Conservation (phyloP, 1,284 basidiomycete species). For the Moniliophthora roreri region DNA sequence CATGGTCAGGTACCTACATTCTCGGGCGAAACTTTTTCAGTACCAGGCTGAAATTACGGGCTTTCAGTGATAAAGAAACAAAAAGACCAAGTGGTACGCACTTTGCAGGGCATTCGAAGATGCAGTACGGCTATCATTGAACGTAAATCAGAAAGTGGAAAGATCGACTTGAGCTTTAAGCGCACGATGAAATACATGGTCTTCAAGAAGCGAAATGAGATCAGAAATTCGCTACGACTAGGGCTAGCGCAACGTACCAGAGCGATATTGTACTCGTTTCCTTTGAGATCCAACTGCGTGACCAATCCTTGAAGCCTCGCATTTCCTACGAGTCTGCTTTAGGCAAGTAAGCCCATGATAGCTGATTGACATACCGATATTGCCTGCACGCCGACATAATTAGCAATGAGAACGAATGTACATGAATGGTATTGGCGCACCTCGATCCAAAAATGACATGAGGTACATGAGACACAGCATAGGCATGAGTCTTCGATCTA, state of each 20-base stretch:
- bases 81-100: slow-evolving; percentile 24
- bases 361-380: slow-evolving; percentile 42
- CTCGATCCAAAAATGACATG: slow-evolving; percentile 64
- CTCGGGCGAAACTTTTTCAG: slow-evolving; percentile 54
- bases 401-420: not conserved
- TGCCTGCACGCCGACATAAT: slow-evolving; percentile 36
- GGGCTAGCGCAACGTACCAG: slow-evolving; percentile 38
- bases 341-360: not conserved
- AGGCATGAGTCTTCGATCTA: slow-evolving; percentile 64
- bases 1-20: slow-evolving; percentile 29
- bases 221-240: not conserved
- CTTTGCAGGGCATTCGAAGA: slow-evolving; percentile 65
- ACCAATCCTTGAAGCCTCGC: slow-evolving; percentile 62
- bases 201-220: slow-evolving; percentile 29
- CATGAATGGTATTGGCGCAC: slow-evolving; percentile 26
- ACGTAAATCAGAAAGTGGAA: not conserved
- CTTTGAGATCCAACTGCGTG: slow-evolving; percentile 52
- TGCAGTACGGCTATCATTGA: slow-evolving; percentile 51
- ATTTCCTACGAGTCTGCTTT: slow-evolving; percentile 43
- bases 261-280: slow-evolving; percentile 65
- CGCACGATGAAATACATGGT: slow-evolving; percentile 71
- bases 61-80: not conserved
- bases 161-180: slow-evolving; percentile 1
- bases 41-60: slow-evolving; percentile 37
- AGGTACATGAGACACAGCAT: slow-evolving; percentile 67